Evolutionary conservation across 805 yeast species (phyloP).

Genomic region (Citeromyces nyonsensis): DNA sequence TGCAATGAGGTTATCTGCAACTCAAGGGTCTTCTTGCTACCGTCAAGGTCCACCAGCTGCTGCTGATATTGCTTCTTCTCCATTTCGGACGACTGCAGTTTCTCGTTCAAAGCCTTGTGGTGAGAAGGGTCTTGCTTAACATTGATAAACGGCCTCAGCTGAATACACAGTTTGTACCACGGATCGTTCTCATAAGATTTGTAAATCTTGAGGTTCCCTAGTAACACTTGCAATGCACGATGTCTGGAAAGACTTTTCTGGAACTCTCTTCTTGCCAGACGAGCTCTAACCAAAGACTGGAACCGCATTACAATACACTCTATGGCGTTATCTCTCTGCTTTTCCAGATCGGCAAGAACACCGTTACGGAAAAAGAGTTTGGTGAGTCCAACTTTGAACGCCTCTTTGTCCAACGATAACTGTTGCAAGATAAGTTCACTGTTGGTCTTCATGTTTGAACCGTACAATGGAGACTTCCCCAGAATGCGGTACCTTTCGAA

Average conservation of each 20-base stretch:
- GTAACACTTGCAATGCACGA: constrained; percentile 58
- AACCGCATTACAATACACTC: constrained; percentile 37
- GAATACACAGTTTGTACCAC: constrained; percentile 67
- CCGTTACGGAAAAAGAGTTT: constrained; percentile 69
- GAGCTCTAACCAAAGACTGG: constrained; percentile 56
- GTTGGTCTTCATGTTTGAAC: constrained; percentile 37
- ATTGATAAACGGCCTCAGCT: constrained; percentile 59
- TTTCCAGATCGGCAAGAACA: constrained; percentile 65
- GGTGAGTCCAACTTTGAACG: constrained; percentile 54
- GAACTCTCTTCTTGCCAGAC: constrained; percentile 31
- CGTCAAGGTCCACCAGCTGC: too few species aligned
- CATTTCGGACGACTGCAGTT: too few species aligned
- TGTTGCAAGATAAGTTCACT: constrained; percentile 53
- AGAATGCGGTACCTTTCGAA: constrained; percentile 62
- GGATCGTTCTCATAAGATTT: constrained; percentile 35
- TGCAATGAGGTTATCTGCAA: too few species aligned
- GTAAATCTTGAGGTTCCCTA: constrained; percentile 41
- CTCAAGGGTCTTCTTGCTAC: too few species aligned
- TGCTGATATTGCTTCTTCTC: too few species aligned
- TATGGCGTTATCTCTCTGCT: constrained; percentile 52
- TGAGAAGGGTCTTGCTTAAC: too few species aligned
- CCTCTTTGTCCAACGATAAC: constrained; percentile 42
- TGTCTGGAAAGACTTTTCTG: constrained; percentile 35
- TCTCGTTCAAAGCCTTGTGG: too few species aligned
- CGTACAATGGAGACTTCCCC: constrained; percentile 23